These are phyloP conservation scores for Saccharata proteae DNA, from an alignment of 2,329 filamentous ascomycete genomes.

Conservation along the genomic window DNA sequence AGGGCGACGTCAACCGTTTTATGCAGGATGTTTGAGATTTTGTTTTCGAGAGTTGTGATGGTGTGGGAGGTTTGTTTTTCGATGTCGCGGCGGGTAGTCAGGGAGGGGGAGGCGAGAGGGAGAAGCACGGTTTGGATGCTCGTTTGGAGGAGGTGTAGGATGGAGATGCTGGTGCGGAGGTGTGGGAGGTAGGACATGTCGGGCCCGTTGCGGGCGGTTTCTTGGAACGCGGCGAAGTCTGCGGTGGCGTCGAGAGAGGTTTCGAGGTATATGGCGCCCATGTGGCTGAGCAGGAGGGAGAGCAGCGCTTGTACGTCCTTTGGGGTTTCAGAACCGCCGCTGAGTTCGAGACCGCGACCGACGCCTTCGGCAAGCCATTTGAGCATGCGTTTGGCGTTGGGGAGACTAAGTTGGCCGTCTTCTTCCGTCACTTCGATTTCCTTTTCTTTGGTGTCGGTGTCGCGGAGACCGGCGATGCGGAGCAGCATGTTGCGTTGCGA, in stretches of 20 bases:
- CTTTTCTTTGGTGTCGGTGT: slow-evolving; percentile 57
- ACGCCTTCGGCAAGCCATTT: slow-evolving; percentile 96
- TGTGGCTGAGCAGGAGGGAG: slow-evolving; percentile 69
- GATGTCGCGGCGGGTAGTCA: slow-evolving; percentile 81
- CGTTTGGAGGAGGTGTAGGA: slow-evolving; percentile 85
- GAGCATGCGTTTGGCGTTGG: slow-evolving; percentile 94
- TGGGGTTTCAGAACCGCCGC: slow-evolving; percentile 73
- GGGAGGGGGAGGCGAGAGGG: slow-evolving; percentile 76
- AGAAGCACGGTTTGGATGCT: slow-evolving; percentile 86
- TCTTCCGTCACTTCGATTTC: slow-evolving; percentile 86
- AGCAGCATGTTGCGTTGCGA: slow-evolving; percentile 88
- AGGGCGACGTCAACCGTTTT: slow-evolving; percentile 60
- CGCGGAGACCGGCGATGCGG: slow-evolving; percentile 69
- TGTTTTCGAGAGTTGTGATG: slow-evolving; percentile 70
- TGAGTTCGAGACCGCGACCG: slow-evolving; percentile 80
- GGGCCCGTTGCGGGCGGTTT: slow-evolving; percentile 69
- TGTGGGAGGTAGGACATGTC: slow-evolving; percentile 74
- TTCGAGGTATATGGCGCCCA: slow-evolving; percentile 72
- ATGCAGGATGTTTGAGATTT: slow-evolving; percentile 60
- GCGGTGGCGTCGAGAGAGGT: slow-evolving; percentile 49
- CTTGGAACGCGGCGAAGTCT: slow-evolving; percentile 64
- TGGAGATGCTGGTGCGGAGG: slow-evolving; percentile 70
- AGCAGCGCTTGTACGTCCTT: slow-evolving; percentile 85
- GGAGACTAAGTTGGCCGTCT: slow-evolving; percentile 69
- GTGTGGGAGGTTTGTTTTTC: slow-evolving; percentile 67